Percentiles rank a stretch among this genome's conserved stretches.
Evolutionary conservation across 192 early-diverging fungal species (phyloP).

Genomic region (Coemansia sp.): DNA sequence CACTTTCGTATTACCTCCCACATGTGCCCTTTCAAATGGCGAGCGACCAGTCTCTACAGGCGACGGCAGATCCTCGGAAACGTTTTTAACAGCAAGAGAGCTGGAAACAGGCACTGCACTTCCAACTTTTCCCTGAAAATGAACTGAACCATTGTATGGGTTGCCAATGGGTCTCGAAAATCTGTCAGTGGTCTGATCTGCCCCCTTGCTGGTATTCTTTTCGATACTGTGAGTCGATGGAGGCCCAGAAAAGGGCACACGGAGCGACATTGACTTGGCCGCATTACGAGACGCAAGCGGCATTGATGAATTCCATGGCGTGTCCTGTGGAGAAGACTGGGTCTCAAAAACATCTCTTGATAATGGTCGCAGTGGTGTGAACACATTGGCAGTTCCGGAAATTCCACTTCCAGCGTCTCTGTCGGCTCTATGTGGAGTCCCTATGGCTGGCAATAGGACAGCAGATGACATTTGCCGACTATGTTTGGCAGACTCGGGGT

Average conservation of each 20-base stretch:
- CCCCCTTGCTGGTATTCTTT: neutral
- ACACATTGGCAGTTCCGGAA: neutral
- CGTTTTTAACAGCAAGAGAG: constrained; percentile 7
- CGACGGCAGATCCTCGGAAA: constrained; percentile 18
- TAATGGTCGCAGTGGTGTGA: neutral
- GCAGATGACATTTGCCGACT: neutral
- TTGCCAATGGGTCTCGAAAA: neutral
- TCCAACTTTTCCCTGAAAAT: constrained; percentile 11
- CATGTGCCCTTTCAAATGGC: constrained; percentile 23
- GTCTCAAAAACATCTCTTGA: neutral
- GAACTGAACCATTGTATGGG: constrained; percentile 14
- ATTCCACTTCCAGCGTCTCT: neutral
- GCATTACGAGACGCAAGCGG: constrained; percentile 1
- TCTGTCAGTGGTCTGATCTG: neutral
- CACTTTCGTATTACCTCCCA: neutral
- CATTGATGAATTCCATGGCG: constrained; percentile 26
- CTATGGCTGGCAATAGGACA: no score
- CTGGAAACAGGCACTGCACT: neutral
- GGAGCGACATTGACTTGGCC: neutral
- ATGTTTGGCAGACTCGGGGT: constrained; percentile 1
- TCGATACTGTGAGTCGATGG: constrained; percentile 33
- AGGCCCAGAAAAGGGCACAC: constrained; percentile 38
- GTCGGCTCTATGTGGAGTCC: neutral
- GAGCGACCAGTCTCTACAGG: constrained; percentile 14
- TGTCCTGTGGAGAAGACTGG: neutral